These are phyloP conservation scores for Dendrocalamus latiflorus DNA, from an alignment of 202 grass and related monocot genomes.

Conservation along the genomic window DNA sequence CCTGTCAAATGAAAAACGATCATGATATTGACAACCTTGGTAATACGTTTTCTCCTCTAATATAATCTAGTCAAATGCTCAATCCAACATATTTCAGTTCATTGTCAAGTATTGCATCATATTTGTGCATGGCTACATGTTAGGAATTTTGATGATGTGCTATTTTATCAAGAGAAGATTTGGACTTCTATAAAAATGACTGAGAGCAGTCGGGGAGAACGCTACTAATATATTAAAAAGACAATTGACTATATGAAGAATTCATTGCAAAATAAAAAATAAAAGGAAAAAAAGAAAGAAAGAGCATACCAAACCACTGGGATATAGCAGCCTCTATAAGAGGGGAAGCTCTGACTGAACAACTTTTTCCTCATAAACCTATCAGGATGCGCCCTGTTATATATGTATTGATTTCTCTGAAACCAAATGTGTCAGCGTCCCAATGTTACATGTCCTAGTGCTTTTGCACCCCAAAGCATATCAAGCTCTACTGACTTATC, in stretches of 20 bases:
- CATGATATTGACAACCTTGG: not conserved
- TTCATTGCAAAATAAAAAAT: no score
- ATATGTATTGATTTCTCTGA: not conserved
- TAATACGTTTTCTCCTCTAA: not conserved
- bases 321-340: not conserved
- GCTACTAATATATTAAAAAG: not conserved
- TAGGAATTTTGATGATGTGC: not conserved
- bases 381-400: not conserved
- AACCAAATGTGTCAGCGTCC: slow-evolving; percentile 1
- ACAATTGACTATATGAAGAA: not conserved
- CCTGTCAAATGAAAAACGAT: no score
- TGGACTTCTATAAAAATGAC: not conserved
- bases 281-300: not conserved
- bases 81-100: not conserved
- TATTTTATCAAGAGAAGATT: not conserved
- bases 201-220: not conserved
- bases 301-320: not conserved
- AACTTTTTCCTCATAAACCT: not conserved
- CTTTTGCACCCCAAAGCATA: not conserved
- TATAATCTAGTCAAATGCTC: not conserved
- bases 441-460: not conserved
- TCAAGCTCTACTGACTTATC: not conserved
- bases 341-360: not conserved
- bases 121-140: not conserved
- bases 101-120: not conserved